Conservation (phyloP, 352 stramenopile species). For the Globisporangium megalacanthum region DNA sequence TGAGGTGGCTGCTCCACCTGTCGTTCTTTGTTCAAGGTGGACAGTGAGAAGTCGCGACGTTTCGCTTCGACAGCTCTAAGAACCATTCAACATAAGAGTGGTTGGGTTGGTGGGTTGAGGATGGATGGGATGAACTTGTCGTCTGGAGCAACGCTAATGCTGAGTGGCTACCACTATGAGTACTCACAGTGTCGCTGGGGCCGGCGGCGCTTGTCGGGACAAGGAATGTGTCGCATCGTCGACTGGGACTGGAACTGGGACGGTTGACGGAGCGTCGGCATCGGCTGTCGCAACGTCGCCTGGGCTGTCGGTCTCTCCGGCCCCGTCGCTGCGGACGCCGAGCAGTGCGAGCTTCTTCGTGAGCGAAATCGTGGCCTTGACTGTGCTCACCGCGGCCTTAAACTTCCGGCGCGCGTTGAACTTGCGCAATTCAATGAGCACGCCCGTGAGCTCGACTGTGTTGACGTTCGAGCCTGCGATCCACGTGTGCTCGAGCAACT, state of each 20-base stretch:
- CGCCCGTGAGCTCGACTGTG: slow-evolving; percentile 65
- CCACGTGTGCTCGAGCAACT: slow-evolving; percentile 72
- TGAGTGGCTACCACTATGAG: neutral
- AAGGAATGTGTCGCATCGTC: neutral
- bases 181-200: slow-evolving; percentile 8
- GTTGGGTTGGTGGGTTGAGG: too few relatives aligned
- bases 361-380: slow-evolving; percentile 70
- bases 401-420: slow-evolving; percentile 84
- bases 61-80: too few relatives aligned
- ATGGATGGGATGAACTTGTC: too few relatives aligned
- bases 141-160: neutral
- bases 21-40: neutral
- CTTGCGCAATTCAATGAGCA: slow-evolving; percentile 65
- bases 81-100: too few relatives aligned
- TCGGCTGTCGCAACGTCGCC: too few relatives aligned
- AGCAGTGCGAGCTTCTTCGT: slow-evolving; percentile 61
- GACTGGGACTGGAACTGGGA: neutral
- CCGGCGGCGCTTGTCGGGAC: neutral
- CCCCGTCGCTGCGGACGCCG: neutral
- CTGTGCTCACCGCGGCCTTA: slow-evolving; percentile 72
- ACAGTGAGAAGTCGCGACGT: neutral
- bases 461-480: slow-evolving; percentile 63
- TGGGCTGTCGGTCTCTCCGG: neutral
- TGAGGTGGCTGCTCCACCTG: too few relatives aligned
- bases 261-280: neutral